Percentiles rank a stretch among this genome's conserved stretches.
These are phyloP conservation scores for Ascochyta koolunga DNA, from an alignment of 2,329 filamentous ascomycete species.

Conservation along the genomic window DNA sequence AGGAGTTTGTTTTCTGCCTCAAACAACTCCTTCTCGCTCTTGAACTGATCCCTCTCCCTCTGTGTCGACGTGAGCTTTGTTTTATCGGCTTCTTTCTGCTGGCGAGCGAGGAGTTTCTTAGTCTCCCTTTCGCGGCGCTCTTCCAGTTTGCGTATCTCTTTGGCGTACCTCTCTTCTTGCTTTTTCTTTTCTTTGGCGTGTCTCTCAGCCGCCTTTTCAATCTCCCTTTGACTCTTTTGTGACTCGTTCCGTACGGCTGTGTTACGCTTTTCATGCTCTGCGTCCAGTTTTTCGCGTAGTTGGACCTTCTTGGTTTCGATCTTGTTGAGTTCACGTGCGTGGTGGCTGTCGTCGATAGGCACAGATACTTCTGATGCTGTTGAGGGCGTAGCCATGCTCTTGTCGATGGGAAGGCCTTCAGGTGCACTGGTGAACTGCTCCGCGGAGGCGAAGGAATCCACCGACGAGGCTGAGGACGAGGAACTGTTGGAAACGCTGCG, in stretches of 20 bases:
- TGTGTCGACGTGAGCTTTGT: conserved; percentile 55
- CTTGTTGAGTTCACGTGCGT: conserved; percentile 65
- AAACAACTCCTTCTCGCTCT: conserved; percentile 53
- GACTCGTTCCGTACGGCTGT: conserved; percentile 23
- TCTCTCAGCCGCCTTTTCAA: conserved; percentile 67
- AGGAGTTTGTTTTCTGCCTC: conserved; percentile 58
- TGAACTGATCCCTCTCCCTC: conserved; percentile 56
- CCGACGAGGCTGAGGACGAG: conserved; percentile 30
- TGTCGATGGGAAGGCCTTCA: conserved; percentile 34
- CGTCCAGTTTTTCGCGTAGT: conserved; percentile 67
- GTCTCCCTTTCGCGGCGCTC: conserved; percentile 70
- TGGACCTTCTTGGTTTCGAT: conserved; percentile 63
- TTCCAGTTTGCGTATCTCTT: conserved; percentile 65
- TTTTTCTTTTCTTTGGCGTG: conserved; percentile 62
- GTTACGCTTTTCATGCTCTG: conserved; percentile 60
- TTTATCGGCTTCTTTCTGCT: conserved; percentile 64
- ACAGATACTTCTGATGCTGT: conserved; percentile 33
- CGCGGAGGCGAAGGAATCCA: conserved; percentile 51
- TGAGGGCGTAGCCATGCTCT: conserved; percentile 34
- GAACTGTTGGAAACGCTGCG: conserved; percentile 37
- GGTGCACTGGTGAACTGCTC: conserved; percentile 50
- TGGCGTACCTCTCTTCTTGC: conserved; percentile 50
- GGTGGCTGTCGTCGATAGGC: conserved; percentile 21
- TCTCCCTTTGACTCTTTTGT: conserved; percentile 56
- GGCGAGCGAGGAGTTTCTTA: conserved; percentile 68